phyloP scores from a whole-genome alignment of 495 filamentous ascomycete species.

The Aspergillus leporis region DNA sequence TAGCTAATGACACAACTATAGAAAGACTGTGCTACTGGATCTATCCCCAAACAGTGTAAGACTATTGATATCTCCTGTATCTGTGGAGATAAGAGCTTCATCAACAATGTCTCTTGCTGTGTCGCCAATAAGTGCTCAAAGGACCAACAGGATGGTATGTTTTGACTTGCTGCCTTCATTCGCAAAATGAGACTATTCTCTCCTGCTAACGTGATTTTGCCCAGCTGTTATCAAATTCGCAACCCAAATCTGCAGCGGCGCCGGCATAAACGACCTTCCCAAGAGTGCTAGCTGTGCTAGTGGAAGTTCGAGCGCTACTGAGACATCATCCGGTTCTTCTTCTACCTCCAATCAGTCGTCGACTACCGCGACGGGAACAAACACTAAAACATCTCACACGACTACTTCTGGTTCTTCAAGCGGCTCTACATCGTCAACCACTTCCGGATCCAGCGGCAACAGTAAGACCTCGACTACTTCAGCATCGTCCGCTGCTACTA shows the following conservation, averaged over 20 bases:
- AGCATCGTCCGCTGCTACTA: slow-evolving; percentile 22
- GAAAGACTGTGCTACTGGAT: slow-evolving; percentile 53
- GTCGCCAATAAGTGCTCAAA: slow-evolving; percentile 53
- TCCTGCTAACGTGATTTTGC: not conserved
- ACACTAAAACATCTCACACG: slow-evolving; percentile 15
- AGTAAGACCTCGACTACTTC: slow-evolving; percentile 14
- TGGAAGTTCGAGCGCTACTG: slow-evolving; percentile 24
- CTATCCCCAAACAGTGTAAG: slow-evolving; percentile 54
- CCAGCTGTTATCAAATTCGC: slow-evolving; percentile 54
- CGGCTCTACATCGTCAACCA: not conserved
- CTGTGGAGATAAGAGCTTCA: slow-evolving; percentile 59
- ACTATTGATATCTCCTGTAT: slow-evolving; percentile 64
- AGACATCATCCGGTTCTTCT: slow-evolving; percentile 21
- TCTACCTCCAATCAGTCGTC: slow-evolving; percentile 11
- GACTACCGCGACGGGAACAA: slow-evolving; percentile 12
- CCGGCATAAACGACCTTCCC: slow-evolving; percentile 44
- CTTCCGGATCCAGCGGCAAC: slow-evolving; percentile 10
- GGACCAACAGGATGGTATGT: slow-evolving; percentile 58
- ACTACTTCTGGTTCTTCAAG: slow-evolving; percentile 12
- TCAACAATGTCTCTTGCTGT: slow-evolving; percentile 67
- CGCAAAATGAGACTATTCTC: not conserved
- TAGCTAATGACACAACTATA: slow-evolving; percentile 27
- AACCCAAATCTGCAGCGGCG: slow-evolving; percentile 46
- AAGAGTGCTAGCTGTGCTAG: slow-evolving; percentile 34
- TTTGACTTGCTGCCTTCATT: not conserved